Conservation (phyloP, 495 filamentous ascomycete genomes). For the Penicillium alfredii region DNA sequence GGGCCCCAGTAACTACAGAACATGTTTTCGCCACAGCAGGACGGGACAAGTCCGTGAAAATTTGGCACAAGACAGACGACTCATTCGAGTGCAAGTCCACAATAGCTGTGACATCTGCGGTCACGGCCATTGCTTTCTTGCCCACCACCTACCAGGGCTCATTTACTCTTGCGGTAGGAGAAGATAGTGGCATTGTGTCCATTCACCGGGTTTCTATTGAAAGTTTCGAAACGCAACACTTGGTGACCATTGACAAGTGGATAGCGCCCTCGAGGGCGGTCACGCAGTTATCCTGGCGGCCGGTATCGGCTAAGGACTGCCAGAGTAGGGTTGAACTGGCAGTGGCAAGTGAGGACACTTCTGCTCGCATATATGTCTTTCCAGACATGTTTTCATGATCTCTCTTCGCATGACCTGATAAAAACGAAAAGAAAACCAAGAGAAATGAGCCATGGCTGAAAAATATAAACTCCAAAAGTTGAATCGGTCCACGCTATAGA, state of each 20-base stretch:
- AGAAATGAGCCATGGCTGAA: conserved; percentile 28
- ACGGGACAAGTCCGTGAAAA: conserved; percentile 76
- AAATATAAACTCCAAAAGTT: conserved; percentile 30
- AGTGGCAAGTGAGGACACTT: conserved; percentile 77
- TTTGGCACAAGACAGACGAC: conserved; percentile 54
- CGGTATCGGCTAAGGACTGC: conserved; percentile 23
- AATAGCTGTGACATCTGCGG: conserved; percentile 51
- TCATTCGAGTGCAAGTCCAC: conserved; percentile 45
- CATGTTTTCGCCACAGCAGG: conserved; percentile 76
- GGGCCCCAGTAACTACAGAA: conserved; percentile 52
- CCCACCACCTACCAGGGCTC: conserved; percentile 28
- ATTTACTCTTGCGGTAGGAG: conserved; percentile 61
- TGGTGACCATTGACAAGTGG: conserved; percentile 34
- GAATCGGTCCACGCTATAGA: conserved; percentile 21
- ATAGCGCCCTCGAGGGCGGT: conserved; percentile 65
- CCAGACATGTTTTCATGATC: conserved; percentile 27
- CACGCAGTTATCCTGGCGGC: conserved; percentile 72
- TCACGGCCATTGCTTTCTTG: conserved; percentile 73
- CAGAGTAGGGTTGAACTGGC: conserved; percentile 53
- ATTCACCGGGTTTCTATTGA: conserved; percentile 36
- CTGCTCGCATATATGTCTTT: conserved; percentile 65
- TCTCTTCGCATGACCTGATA: conserved; percentile 15
- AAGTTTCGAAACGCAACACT: conserved; percentile 40
- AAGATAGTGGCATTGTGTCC: conserved; percentile 41
- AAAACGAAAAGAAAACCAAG: too few relatives aligned